Percentiles rank a stretch among this genome's conserved stretches.
Conservation (phyloP, 768 basidiomycete species). For the Bullera alba region DNA sequence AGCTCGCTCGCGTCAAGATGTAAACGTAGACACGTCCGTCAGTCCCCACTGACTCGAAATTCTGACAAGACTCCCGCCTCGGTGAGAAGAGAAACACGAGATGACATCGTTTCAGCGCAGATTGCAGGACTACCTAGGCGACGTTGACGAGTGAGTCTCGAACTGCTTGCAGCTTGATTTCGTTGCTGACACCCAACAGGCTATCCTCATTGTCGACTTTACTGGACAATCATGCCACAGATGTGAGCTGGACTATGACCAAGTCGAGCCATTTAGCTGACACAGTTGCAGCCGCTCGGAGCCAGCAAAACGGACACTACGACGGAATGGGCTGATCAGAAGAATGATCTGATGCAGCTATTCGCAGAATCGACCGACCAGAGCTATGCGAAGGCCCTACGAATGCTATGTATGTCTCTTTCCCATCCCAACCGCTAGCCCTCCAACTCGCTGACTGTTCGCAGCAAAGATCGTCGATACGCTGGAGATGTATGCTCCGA, state of each 20-base stretch:
- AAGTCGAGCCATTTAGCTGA: neutral
- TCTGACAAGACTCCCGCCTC: no score
- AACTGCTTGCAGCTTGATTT: neutral
- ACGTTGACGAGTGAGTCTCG: conserved; percentile 21
- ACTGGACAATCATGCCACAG: conserved; percentile 25
- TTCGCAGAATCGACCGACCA: conserved; percentile 9
- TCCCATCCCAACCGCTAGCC: neutral
- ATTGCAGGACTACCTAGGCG: conserved; percentile 9
- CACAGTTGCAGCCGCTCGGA: conserved; percentile 13
- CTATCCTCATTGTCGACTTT: conserved; percentile 18
- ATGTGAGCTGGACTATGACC: conserved; percentile 7
- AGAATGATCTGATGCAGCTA: conserved; percentile 11
- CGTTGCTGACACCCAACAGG: conserved; percentile 3
- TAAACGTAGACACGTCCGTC: no score
- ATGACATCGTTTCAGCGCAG: conserved; percentile 12
- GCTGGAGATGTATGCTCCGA: conserved; percentile 27
- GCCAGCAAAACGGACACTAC: conserved; percentile 13
- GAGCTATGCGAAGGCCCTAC: conserved; percentile 18
- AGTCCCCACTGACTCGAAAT: no score
- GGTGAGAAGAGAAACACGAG: no score
- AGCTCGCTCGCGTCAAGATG: no score
- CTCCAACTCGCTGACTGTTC: neutral
- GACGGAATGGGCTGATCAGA: conserved; percentile 18
- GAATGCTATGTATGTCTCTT: conserved; percentile 17
- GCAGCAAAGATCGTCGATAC: conserved; percentile 33